These are phyloP conservation scores for Penicillium chermesinum DNA, from an alignment of 495 filamentous ascomycete species.

Conservation along the genomic window DNA sequence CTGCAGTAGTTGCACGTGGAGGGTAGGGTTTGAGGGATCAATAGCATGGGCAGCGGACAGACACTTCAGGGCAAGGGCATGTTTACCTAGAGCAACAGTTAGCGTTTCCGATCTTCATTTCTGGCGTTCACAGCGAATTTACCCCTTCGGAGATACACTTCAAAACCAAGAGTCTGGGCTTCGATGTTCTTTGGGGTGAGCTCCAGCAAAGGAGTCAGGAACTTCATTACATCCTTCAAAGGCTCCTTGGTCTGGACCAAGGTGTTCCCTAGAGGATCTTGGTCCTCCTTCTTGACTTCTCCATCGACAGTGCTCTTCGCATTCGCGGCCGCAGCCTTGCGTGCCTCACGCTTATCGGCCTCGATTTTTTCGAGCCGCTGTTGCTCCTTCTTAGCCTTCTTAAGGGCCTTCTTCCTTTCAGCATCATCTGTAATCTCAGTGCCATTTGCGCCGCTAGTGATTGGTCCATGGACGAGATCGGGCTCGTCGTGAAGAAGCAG, in stretches of 20 bases:
- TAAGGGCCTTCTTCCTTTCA: constrained; percentile 86
- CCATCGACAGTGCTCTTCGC: constrained; percentile 48
- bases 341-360: constrained; percentile 66
- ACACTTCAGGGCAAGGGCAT: constrained; percentile 78
- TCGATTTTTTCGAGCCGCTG: constrained; percentile 79
- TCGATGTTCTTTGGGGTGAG: constrained; percentile 77
- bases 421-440: constrained; percentile 53
- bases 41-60: constrained; percentile 66
- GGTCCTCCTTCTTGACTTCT: constrained; percentile 71
- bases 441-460: constrained; percentile 53
- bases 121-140: constrained; percentile 32
- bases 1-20: constrained; percentile 69
- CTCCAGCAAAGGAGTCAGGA: constrained; percentile 72
- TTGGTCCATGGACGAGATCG: constrained; percentile 50
- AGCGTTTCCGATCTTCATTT: constrained; percentile 4
- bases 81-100: constrained; percentile 58
- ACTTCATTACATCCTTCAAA: constrained; percentile 81
- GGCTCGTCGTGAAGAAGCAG: constrained; percentile 74
- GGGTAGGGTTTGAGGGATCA: constrained; percentile 64
- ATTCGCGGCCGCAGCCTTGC: constrained; percentile 44
- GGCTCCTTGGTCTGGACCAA: constrained; percentile 76
- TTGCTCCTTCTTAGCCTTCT: constrained; percentile 92
- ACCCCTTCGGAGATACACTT: constrained; percentile 78
- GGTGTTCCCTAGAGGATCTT: constrained; percentile 76
- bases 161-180: constrained; percentile 78